Evolutionary conservation across 2,329 filamentous ascomycete species (phyloP), one percentile per base, ranked within the genome.

Genomic region (Pseudogymnoascus sp.): DNA sequence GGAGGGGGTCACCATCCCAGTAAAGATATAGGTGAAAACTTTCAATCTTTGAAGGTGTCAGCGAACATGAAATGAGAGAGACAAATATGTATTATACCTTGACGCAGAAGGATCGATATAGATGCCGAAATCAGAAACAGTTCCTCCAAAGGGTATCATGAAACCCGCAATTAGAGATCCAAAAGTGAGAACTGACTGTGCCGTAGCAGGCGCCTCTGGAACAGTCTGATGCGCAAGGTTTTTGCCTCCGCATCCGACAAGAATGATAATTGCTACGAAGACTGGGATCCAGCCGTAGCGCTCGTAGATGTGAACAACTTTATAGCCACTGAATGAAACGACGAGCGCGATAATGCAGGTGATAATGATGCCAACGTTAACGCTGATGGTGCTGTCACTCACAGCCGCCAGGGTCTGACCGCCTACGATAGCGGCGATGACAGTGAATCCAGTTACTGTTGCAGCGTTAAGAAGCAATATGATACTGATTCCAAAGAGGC

Each of bases 121-220:
- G 0, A 82, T 83, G 0, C 81, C 81, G 61, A 86, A 80, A 68
- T 87, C 84, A 18, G 81, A 83, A 0, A 82, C 77, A 22, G 86
- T 74, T 1, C 77, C 78, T 3, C 78, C 81, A 77, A 82, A 88
- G 0, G 85, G 83, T 1, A 88, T 78, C 75, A 86, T 81, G 68
- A 85, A 86, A 0, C 81, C 82, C 0, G 84, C 82, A 3, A 87
- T 78, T 59, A 86, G 78, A 73, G 82, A 83, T 57, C 78, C 83
- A 64, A 83, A 87, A 30, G 76, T 80, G 4, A 86, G 68, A 2
- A 85, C 71, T 9, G 75, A 71, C 1, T 74, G 69, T 0, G 81
- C 77, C 1, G 76, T 75, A 0, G 80, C 70, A 0, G 78, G 72
- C 18, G 71, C 68, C 1, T 70, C 65, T 0, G 77, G 68, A 14